Evolutionary conservation across 192 early-diverging fungal species (phyloP).

Genomic region (Linnemannia hyalina): DNA sequence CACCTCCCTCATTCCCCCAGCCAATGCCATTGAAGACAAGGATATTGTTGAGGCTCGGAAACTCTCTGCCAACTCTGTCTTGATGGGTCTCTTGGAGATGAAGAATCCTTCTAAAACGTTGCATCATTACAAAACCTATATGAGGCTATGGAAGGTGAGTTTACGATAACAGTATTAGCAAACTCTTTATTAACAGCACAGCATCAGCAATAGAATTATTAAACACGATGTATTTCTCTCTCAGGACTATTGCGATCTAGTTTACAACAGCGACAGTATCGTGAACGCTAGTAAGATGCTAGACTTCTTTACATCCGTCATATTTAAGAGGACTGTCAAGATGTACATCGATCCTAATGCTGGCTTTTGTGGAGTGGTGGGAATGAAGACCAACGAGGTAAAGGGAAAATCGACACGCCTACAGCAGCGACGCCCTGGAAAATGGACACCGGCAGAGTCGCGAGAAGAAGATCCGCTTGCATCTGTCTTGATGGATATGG

Average conservation of each 20-base stretch:
- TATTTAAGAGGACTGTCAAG: slow-evolving; percentile 8
- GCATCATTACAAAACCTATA: background rate
- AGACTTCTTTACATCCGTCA: slow-evolving; percentile 1
- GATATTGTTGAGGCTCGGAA: background rate
- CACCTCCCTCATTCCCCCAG: background rate
- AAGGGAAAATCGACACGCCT: background rate
- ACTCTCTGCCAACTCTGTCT: background rate
- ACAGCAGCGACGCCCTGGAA: background rate
- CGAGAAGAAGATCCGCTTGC: background rate
- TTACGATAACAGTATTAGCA: background rate
- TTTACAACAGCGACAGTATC: slow-evolving; percentile 11
- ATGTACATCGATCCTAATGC: background rate
- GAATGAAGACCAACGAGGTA: background rate
- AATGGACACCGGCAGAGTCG: background rate
- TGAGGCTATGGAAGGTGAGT: background rate
- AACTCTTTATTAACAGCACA: background rate
- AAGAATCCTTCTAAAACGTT: background rate
- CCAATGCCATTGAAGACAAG: background rate
- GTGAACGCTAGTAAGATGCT: slow-evolving; percentile 9
- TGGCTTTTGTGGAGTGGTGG: slow-evolving; percentile 9
- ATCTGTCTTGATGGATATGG: background rate
- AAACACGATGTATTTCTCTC: background rate
- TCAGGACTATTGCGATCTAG: slow-evolving; percentile 7
- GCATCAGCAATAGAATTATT: background rate
- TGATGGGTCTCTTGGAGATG: background rate